Base-by-base conservation (phyloP, 75 land plant species). In the Ceratopteris richardii region DNA sequence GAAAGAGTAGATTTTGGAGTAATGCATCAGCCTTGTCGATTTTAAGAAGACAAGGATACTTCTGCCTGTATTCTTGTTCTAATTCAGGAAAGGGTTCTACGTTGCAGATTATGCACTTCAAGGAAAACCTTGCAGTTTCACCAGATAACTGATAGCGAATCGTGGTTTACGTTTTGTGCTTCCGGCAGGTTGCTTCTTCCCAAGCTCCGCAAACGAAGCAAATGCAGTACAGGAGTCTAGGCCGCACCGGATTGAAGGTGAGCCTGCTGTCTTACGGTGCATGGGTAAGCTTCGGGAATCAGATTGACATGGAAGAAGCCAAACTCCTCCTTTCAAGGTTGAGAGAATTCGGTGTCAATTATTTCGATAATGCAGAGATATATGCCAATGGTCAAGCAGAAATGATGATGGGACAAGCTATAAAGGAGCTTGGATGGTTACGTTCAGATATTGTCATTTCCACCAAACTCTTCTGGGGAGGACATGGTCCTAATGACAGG, bases 351-450 rank as follows among this genome's bases (percentile, higher is more conserved):
- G 98, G 96, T 11, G 95, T 94, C 73, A 94, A 94, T 78, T 94
- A 90, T 76, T 94, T 94, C 78, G 98, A 94, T 78, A 94, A 94
- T 67, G 98, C 96, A 47, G 98, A 94, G 83, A 96, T 94, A 40
- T 94, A 94, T 64, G 96, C 98, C 56, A 86, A 90, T 28, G 98
- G 98, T 59, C 77, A 82, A n/a, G 96, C 96, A 11, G 96, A 94
- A 73, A 96, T 90, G 69, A 90, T 94, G 66, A 94, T 90, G 98
- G 98, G 98, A 25, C 85, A 81, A 57, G 90, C 91, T 24, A 75
- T 94, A 55, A 73, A 77, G 41, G 86, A 94, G 76, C 87, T 90
- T 26, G 98, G 98, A 0, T 94, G 98, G 98, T 77, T 77, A 66
- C 70, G 98, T 27, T 89, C 96, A 18, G 98, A 94, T 67, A 51